A percentile compares a stretch with the other conserved stretches of the same genome.
Evolutionary conservation across 2,329 filamentous ascomycete species (phyloP).

Genomic region (Aspergillus vadensis): DNA sequence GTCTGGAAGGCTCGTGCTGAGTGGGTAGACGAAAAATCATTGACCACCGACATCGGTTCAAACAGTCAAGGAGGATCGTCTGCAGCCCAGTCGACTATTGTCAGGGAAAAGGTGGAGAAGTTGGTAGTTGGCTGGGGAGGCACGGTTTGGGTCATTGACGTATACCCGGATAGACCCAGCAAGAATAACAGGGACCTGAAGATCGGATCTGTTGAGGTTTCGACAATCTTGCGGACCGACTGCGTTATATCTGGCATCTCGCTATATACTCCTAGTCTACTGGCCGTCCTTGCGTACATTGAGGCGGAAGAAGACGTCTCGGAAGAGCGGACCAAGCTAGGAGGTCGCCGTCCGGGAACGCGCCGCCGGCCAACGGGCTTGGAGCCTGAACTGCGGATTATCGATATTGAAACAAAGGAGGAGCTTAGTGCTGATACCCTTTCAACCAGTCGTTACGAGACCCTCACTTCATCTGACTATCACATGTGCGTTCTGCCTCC

Average conservation of each 20-base stretch:
- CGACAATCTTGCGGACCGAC: slow-evolving; percentile 94
- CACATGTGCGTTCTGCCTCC: slow-evolving; percentile 84
- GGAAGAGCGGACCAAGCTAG: slow-evolving; percentile 47
- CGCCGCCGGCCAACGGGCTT: slow-evolving; percentile 75
- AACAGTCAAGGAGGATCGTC: slow-evolving; percentile 46
- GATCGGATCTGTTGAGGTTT: slow-evolving; percentile 81
- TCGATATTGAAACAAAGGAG: slow-evolving; percentile 79
- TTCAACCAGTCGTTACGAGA: slow-evolving; percentile 82
- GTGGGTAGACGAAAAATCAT: slow-evolving; percentile 83
- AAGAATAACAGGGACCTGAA: slow-evolving; percentile 70
- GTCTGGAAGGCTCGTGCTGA: slow-evolving; percentile 92
- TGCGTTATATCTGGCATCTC: slow-evolving; percentile 97
- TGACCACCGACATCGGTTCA: slow-evolving; percentile 70
- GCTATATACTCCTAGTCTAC: slow-evolving; percentile 86
- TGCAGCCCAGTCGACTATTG: slow-evolving; percentile 44
- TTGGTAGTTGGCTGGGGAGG: slow-evolving; percentile 93
- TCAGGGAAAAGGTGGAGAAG: slow-evolving; percentile 61
- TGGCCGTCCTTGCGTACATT: slow-evolving; percentile 90
- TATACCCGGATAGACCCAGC: slow-evolving; percentile 72
- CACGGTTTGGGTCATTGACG: slow-evolving; percentile 92
- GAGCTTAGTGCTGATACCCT: slow-evolving; percentile 86
- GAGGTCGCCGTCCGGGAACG: slow-evolving; percentile 62
- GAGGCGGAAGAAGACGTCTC: slow-evolving; percentile 70
- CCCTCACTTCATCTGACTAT: slow-evolving; percentile 85
- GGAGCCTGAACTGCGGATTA: slow-evolving; percentile 85